These are phyloP conservation scores for Anthostomella pinea DNA, from an alignment of 2,329 filamentous ascomycete species.

Conservation along the genomic window DNA sequence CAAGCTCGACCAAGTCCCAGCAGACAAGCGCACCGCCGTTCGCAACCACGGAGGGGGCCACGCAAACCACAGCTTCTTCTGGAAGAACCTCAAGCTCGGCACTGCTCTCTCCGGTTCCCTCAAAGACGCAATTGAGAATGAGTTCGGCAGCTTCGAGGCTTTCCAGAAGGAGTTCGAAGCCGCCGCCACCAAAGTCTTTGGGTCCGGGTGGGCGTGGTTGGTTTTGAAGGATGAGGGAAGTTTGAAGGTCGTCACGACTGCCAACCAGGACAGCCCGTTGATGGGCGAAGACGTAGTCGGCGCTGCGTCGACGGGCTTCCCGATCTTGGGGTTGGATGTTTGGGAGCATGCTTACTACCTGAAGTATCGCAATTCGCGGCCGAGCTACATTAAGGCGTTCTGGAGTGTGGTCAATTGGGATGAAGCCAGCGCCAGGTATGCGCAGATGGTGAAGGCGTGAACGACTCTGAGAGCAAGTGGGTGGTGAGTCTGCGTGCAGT, in stretches of 20 bases:
- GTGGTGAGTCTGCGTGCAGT: no score
- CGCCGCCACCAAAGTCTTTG: conserved; percentile 69
- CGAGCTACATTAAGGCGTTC: conserved; percentile 71
- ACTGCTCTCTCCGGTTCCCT: conserved; percentile 55
- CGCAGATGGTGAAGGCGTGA: no score
- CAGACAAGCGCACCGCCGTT: conserved; percentile 64
- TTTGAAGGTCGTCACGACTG: conserved; percentile 74
- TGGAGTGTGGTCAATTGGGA: conserved; percentile 81
- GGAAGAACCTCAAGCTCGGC: conserved; percentile 89
- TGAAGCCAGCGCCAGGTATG: conserved; percentile 62
- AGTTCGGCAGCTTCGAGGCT: conserved; percentile 65
- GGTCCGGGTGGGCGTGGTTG: conserved; percentile 87
- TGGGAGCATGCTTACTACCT: conserved; percentile 95
- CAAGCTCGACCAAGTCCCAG: conserved; percentile 57
- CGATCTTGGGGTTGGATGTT: conserved; percentile 79
- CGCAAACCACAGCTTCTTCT: conserved; percentile 92
- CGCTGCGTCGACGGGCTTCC: no score
- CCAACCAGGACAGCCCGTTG: conserved; percentile 78
- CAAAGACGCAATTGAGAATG: conserved; percentile 58
- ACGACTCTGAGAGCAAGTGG: no score
- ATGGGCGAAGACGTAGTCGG: no score
- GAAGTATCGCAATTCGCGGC: conserved; percentile 76
- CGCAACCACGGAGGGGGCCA: conserved; percentile 91
- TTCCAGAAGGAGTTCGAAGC: conserved; percentile 67
- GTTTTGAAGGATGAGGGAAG: conserved; percentile 62